These are phyloP conservation scores for Tanacetum coccineum DNA, from an alignment of 129 eudicot species.

Conservation along the genomic window DNA sequence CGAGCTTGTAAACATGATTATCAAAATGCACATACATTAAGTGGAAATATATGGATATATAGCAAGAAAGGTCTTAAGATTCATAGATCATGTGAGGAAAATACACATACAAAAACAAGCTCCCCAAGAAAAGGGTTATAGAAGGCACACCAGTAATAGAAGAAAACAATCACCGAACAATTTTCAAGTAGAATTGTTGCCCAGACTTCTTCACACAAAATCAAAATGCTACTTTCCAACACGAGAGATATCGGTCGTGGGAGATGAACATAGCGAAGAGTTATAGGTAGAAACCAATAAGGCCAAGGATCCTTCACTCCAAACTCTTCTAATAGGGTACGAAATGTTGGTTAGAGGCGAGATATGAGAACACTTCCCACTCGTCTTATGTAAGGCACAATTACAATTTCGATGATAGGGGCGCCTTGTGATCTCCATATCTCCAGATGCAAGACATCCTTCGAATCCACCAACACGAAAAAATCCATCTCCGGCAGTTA, in stretches of 20 bases:
- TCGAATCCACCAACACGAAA: slow-evolving; percentile 22
- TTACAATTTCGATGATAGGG: slow-evolving; percentile 44
- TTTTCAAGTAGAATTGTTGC: background rate
- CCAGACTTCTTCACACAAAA: slow-evolving; percentile 14
- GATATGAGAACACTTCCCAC: slow-evolving; percentile 20
- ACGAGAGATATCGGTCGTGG: slow-evolving; percentile 14
- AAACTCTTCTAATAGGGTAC: slow-evolving; percentile 31
- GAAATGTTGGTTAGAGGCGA: slow-evolving; percentile 20
- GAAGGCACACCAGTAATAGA: background rate
- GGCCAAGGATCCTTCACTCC: slow-evolving; percentile 38
- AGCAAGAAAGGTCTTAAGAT: background rate
- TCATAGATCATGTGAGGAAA: background rate
- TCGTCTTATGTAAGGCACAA: slow-evolving; percentile 43
- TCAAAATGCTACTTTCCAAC: slow-evolving; percentile 9
- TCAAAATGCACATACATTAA: background rate
- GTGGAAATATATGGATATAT: background rate
- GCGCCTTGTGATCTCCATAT: slow-evolving; percentile 29
- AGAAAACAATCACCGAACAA: background rate
- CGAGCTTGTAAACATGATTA: too few species aligned
- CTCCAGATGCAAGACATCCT: slow-evolving; percentile 27
- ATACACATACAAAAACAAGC: background rate
- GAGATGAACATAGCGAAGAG: slow-evolving; percentile 29
- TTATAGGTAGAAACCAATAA: slow-evolving; percentile 13
- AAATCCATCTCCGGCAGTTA: slow-evolving; percentile 30
- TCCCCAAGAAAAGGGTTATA: background rate